Evolutionary conservation across 768 basidiomycete species (phyloP).

Genomic region (Leccinellum rugosiceps): DNA sequence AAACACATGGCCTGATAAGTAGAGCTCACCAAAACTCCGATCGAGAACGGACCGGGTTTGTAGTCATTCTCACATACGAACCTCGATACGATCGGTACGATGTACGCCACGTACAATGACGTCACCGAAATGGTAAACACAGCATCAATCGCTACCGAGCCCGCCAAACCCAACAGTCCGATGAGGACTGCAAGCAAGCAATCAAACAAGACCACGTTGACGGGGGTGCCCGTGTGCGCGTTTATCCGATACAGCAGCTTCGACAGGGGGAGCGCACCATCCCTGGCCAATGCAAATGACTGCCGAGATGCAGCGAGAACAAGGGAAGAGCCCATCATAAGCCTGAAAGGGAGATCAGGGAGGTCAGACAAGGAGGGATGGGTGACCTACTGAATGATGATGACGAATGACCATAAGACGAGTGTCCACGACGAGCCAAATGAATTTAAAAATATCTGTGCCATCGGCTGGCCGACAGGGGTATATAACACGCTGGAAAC

Average conservation of each 20-base stretch:
- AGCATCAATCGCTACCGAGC: conserved; percentile 50
- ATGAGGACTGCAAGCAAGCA: conserved; percentile 40
- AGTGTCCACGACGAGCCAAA: conserved; percentile 42
- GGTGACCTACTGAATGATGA: conserved; percentile 40
- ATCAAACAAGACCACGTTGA: conserved; percentile 56
- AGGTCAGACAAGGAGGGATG: background rate
- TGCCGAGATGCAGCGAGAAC: conserved; percentile 50
- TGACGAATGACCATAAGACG: conserved; percentile 51
- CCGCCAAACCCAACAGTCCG: conserved; percentile 51
- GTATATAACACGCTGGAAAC: conserved; percentile 35
- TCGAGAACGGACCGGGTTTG: conserved; percentile 43
- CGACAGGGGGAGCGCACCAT: conserved; percentile 59
- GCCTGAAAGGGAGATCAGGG: conserved; percentile 22
- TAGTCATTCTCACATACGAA: conserved; percentile 44
- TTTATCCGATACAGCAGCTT: conserved; percentile 46
- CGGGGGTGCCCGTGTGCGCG: conserved; percentile 55
- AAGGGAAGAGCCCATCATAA: conserved; percentile 43
- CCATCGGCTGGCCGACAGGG: conserved; percentile 34
- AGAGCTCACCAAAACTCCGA: conserved; percentile 36
- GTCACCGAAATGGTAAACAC: conserved; percentile 48
- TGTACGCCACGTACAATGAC: conserved; percentile 42
- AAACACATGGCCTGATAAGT: background rate
- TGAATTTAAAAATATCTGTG: conserved; percentile 37
- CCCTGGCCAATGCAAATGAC: conserved; percentile 53
- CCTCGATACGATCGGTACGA: conserved; percentile 46